Evolutionary conservation across 768 basidiomycete species (phyloP), one percentile per base, ranked within the genome.

Genomic region (Tylopilus balloui): DNA sequence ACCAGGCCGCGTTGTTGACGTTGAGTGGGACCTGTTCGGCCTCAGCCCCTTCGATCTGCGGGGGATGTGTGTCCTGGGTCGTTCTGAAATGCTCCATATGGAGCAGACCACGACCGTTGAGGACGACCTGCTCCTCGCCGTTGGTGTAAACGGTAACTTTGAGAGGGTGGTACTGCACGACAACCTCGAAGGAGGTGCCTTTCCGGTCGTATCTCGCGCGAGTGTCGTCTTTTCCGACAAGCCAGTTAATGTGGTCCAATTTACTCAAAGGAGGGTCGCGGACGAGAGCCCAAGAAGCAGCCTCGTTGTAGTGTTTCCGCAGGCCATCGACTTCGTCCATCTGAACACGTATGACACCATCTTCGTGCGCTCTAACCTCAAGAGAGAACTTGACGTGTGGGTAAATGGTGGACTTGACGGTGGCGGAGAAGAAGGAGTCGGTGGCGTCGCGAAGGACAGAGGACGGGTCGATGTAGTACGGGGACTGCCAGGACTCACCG

Each of bases 41-140:
- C 41, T 73, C 72, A 17, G 71, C 66, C 36, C 71, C 72, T 13
- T 60, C 54, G 15, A 61, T 65, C 53, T 68, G 73, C 19, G 71
- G 71, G 23, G 78, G 69, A 11, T 73, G 67, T 24, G 74, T 75
- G 1, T 52, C 61, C 45, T 69, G 67, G 61, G 86, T 83, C 19
- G 74, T 75, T 58, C 90, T 87, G 76, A 94, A 97, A 68, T 98
- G 96, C 63, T 99, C 96, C 95, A 99, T 94, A 58, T 98, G 94
- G 54, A 99, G 73, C 25, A 99, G 75, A 2, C 90, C 89, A 34
- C 83, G 78, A 2, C 89, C 92, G 60, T 99, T 99, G 29, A 99
- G 68, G 9, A 92, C 84, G 42, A 99, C 76, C 61, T 96, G 88
- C 50, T 87, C 85, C 62, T 81, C 83, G 3, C 89, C 91, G 48